Conservation (phyloP, 768 basidiomycete species). For the Amanita brunnescens region DNA sequence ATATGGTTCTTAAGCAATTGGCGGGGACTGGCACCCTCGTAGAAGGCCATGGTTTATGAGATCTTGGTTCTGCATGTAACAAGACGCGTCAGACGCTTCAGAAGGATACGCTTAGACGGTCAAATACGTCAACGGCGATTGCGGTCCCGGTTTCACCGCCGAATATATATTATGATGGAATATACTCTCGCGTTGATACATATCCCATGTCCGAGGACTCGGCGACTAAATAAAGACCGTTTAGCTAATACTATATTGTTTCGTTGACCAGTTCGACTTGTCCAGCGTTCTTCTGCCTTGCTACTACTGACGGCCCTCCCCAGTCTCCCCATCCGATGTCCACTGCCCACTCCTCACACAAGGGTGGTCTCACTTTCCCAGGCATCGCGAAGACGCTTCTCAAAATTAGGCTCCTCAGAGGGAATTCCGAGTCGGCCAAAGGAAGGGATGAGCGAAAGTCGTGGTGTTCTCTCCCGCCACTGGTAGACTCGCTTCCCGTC, state of each 20-base stretch:
- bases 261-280: background rate
- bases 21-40: too few relatives aligned
- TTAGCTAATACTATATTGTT: background rate
- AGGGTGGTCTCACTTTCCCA: constrained; percentile 17
- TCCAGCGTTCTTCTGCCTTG: constrained; percentile 8
- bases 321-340: constrained; percentile 5
- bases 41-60: too few relatives aligned
- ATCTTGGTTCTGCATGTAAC: too few relatives aligned
- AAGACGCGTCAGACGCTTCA: too few relatives aligned
- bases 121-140: too few relatives aligned
- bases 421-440: constrained; percentile 14
- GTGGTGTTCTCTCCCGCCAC: background rate
- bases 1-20: background rate
- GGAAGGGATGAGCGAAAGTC: background rate
- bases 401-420: constrained; percentile 37
- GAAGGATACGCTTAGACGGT: too few relatives aligned
- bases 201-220: too few relatives aligned
- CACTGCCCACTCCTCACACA: too few relatives aligned
- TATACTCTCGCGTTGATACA: too few relatives aligned
- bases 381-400: constrained; percentile 47
- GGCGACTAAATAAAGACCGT: background rate
- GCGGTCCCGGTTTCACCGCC: too few relatives aligned
- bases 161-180: too few relatives aligned
- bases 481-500: background rate
- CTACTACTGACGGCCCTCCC: constrained; percentile 8